Percentiles rank a stretch among this genome's conserved stretches.
These are phyloP conservation scores for Trifolium repens DNA, from an alignment of 306 rosid species.

Conservation along the genomic window DNA sequence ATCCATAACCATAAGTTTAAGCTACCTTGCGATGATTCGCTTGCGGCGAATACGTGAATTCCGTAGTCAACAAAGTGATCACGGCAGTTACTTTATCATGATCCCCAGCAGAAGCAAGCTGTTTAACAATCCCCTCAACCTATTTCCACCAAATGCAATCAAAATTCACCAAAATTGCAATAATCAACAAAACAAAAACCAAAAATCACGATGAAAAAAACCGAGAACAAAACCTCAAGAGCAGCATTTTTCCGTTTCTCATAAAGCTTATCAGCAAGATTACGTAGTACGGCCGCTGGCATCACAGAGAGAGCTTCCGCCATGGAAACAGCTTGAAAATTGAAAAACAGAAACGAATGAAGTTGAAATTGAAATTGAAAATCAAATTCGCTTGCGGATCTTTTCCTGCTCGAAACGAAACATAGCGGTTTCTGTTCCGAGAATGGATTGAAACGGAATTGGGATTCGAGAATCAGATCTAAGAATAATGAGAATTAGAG, in stretches of 20 bases:
- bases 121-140: constrained; percentile 94
- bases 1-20: not conserved
- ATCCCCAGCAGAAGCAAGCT: constrained; percentile 73
- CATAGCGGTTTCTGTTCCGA: not conserved
- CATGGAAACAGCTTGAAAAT: constrained; percentile 52
- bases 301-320: constrained; percentile 69
- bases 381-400: constrained; percentile 45
- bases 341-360: not conserved
- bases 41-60: constrained; percentile 72
- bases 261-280: constrained; percentile 88
- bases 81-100: constrained; percentile 81
- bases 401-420: constrained; percentile 40
- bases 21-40: constrained; percentile 93
- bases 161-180: constrained; percentile 36
- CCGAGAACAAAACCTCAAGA: constrained; percentile 62
- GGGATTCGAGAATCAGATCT: constrained; percentile 40
- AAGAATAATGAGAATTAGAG: not conserved
- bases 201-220: not conserved
- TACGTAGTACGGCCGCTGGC: constrained; percentile 76
- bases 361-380: not conserved
- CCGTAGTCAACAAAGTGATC: constrained; percentile 71
- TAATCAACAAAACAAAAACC: not conserved
- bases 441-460: constrained; percentile 21
- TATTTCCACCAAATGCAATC: constrained; percentile 37
- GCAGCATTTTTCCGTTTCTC: constrained; percentile 99